phyloP scores from a whole-genome alignment of 768 basidiomycete species.

The Amanita rubescens region DNA sequence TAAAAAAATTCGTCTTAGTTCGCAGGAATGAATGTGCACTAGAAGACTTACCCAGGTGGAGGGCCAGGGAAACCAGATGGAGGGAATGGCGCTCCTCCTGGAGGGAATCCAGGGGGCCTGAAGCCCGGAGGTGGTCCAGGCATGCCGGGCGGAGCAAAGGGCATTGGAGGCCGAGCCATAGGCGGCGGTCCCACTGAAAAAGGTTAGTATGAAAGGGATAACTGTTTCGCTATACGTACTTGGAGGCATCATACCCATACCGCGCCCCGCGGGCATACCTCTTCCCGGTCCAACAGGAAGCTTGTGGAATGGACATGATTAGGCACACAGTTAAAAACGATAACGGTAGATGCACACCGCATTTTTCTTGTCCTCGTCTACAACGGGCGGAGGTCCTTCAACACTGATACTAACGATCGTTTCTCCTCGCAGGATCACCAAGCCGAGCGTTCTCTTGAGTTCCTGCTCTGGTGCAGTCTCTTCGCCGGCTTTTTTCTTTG shows the following conservation, averaged over 20 bases:
- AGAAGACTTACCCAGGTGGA: conserved; percentile 64
- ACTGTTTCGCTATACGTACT: conserved; percentile 36
- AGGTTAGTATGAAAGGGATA: conserved; percentile 12
- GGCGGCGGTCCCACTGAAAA: conserved; percentile 51
- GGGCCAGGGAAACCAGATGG: conserved; percentile 30
- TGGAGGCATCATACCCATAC: conserved; percentile 93
- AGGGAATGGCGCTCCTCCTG: conserved; percentile 65
- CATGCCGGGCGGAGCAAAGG: conserved; percentile 69
- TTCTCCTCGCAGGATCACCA: conserved; percentile 95
- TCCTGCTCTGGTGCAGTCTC: conserved; percentile 79
- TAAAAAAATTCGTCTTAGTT: neutral
- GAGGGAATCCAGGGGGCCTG: conserved; percentile 77
- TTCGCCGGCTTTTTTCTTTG: conserved; percentile 86
- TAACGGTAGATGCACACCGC: conserved; percentile 39
- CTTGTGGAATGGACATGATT: conserved; percentile 28
- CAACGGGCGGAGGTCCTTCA: conserved; percentile 90
- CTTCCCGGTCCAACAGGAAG: conserved; percentile 86
- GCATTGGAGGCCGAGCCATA: conserved; percentile 63
- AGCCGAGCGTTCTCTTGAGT: conserved; percentile 93
- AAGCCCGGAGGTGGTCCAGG: conserved; percentile 82
- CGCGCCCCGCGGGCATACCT: conserved; percentile 93
- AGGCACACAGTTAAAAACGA: neutral
- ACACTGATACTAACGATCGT: conserved; percentile 92
- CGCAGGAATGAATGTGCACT: conserved; percentile 5
- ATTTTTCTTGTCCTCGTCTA: conserved; percentile 85